Conservation (phyloP, 768 basidiomycete genomes). For the Asterophora lycoperdoides region DNA sequence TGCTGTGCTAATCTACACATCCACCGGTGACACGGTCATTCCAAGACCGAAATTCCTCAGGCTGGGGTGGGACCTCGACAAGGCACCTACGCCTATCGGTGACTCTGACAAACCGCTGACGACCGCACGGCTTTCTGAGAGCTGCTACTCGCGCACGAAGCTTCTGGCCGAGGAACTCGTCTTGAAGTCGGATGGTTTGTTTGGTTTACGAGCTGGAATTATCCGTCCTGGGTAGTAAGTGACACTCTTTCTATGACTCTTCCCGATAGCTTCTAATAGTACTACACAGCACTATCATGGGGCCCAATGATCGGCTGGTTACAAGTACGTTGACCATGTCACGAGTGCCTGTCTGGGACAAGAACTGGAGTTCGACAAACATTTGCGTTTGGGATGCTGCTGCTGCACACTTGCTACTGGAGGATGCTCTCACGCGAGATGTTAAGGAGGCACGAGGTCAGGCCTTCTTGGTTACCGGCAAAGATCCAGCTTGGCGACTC, state of each 20-base stretch:
- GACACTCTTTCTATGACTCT: not conserved
- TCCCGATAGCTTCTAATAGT: not conserved
- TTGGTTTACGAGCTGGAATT: constrained; percentile 41
- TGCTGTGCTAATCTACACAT: constrained; percentile 44
- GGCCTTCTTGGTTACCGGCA: constrained; percentile 31
- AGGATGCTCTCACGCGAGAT: constrained; percentile 25
- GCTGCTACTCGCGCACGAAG: constrained; percentile 55
- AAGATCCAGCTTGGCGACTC: constrained; percentile 28
- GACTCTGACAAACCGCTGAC: constrained; percentile 48
- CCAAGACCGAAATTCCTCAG: constrained; percentile 33
- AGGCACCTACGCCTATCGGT: constrained; percentile 25
- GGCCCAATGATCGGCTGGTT: constrained; percentile 29
- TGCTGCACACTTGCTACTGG: constrained; percentile 29
- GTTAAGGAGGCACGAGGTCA: constrained; percentile 26
- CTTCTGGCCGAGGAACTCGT: constrained; percentile 50
- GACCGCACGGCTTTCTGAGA: constrained; percentile 30
- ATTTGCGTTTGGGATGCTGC: constrained; percentile 35
- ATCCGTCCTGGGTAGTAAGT: constrained; percentile 31
- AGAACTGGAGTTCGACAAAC: constrained; percentile 24
- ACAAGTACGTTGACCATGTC: constrained; percentile 29
- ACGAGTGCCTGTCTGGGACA: constrained; percentile 28
- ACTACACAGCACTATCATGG: constrained; percentile 26
- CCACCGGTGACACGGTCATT: constrained; percentile 38
- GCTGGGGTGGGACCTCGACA: constrained; percentile 21
- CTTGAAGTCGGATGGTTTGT: constrained; percentile 45